Conservation (phyloP, 768 basidiomycete species). For the Chalciporus piperatus region DNA sequence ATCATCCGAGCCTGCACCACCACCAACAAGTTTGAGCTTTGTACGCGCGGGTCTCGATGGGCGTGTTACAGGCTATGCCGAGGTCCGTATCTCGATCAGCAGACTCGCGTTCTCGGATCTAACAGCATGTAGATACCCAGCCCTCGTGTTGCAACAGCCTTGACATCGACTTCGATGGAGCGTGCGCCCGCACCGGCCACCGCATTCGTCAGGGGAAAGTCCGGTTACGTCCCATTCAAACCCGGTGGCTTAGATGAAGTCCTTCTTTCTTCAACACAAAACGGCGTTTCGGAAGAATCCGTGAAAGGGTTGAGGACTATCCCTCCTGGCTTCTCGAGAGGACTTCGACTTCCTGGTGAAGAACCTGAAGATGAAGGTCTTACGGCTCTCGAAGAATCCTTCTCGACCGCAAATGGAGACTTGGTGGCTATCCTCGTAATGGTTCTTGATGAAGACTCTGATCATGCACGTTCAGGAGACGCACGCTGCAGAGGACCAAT, state of each 20-base stretch:
- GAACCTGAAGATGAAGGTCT: slow-evolving; percentile 47
- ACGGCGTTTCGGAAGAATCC: slow-evolving; percentile 37
- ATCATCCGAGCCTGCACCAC: slow-evolving; percentile 61
- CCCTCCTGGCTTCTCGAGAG: slow-evolving; percentile 82
- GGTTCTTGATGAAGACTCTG: slow-evolving; percentile 1
- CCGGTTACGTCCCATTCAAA: slow-evolving; percentile 88
- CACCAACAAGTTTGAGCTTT: slow-evolving; percentile 72
- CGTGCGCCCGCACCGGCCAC: slow-evolving; percentile 77
- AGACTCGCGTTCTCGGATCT: slow-evolving; percentile 1
- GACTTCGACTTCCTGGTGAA: slow-evolving; percentile 68
- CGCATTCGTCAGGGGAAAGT: slow-evolving; percentile 91
- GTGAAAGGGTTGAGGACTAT: slow-evolving; percentile 53
- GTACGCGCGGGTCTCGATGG: slow-evolving; percentile 79
- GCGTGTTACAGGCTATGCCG: slow-evolving; percentile 74
- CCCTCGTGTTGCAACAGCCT: slow-evolving; percentile 57
- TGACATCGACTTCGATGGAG: slow-evolving; percentile 82
- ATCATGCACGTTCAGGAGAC: slow-evolving; percentile 16
- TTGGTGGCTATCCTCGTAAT: slow-evolving; percentile 11
- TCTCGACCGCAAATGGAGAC: slow-evolving; percentile 8
- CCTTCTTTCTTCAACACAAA: slow-evolving; percentile 30
- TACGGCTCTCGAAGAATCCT: slow-evolving; percentile 24
- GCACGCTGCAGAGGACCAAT: slow-evolving; percentile 19
- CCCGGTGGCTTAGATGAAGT: slow-evolving; percentile 88
- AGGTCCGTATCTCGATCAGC: slow-evolving; percentile 46
- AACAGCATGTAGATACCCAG: slow-evolving; percentile 48